A percentile compares a stretch with the other conserved stretches of the same genome.
Evolutionary conservation across 306 rosid species (phyloP).

Genomic region (Rosa rugosa): DNA sequence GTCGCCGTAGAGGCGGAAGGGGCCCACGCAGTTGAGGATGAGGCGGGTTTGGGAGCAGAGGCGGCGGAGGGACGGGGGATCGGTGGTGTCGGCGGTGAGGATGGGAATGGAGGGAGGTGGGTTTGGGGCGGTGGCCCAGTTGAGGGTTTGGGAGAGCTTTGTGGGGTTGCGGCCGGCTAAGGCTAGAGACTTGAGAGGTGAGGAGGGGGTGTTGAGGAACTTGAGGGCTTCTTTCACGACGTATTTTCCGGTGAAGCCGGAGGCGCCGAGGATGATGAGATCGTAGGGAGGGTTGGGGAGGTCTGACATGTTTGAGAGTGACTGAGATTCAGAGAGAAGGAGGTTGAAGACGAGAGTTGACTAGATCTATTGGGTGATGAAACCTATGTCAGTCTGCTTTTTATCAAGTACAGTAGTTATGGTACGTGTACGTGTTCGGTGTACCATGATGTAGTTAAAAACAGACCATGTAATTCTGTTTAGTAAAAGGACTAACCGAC

Average conservation of each 20-base stretch:
- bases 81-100: slow-evolving; percentile 59
- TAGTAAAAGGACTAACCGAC: no score
- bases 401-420: no score
- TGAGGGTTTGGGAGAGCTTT: slow-evolving; percentile 55
- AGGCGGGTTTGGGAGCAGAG: slow-evolving; percentile 62
- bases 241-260: slow-evolving; percentile 87
- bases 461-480: no score
- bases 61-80: slow-evolving; percentile 52
- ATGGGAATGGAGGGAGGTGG: slow-evolving; percentile 55
- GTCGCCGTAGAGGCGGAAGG: slow-evolving; percentile 77
- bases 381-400: background rate
- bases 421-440: no score
- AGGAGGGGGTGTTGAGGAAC: slow-evolving; percentile 54
- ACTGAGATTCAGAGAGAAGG: background rate
- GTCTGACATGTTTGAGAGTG: slow-evolving; percentile 24
- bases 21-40: slow-evolving; percentile 89
- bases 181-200: slow-evolving; percentile 64
- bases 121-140: slow-evolving; percentile 66
- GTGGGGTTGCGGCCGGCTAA: slow-evolving; percentile 70
- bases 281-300: slow-evolving; percentile 38
- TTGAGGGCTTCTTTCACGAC: slow-evolving; percentile 72
- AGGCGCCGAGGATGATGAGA: slow-evolving; percentile 72
- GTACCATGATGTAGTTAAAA: no score
- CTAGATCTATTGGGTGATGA: background rate
- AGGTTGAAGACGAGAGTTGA: background rate